phyloP scores from a whole-genome alignment of 768 basidiomycete species.

The Mycena olivaceomarginata region DNA sequence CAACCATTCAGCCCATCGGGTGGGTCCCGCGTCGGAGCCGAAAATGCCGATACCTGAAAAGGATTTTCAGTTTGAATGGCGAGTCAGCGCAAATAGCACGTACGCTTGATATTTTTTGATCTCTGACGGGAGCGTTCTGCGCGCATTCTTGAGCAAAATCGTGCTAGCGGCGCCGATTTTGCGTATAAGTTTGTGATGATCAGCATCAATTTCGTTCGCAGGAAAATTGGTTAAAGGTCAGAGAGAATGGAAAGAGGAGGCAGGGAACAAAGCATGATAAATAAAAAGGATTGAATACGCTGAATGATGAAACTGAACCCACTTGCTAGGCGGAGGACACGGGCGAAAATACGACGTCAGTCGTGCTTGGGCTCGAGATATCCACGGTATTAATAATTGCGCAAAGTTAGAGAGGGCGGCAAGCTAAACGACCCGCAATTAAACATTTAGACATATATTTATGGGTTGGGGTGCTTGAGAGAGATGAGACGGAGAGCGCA shows the following conservation, averaged over 20 bases:
- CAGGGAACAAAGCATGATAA: too few relatives aligned
- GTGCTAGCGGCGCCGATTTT: constrained; percentile 78
- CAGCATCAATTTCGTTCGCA: constrained; percentile 16
- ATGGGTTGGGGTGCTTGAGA: too few relatives aligned
- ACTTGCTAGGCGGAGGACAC: too few relatives aligned
- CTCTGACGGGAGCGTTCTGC: constrained; percentile 63
- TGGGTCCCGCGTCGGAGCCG: constrained; percentile 61
- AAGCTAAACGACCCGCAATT: too few relatives aligned
- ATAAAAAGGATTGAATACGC: too few relatives aligned
- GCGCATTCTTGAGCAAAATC: constrained; percentile 77
- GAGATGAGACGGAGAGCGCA: neutral
- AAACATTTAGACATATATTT: constrained; percentile 46
- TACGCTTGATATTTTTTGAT: constrained; percentile 60
- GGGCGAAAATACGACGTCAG: too few relatives aligned
- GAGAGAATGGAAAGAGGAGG: too few relatives aligned
- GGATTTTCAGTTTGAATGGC: neutral
- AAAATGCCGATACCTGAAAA: constrained; percentile 57
- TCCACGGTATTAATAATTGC: too few relatives aligned
- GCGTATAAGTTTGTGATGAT: constrained; percentile 68
- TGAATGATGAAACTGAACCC: too few relatives aligned
- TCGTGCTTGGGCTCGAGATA: too few relatives aligned
- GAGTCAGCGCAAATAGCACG: neutral
- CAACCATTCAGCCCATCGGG: constrained; percentile 56
- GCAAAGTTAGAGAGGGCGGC: too few relatives aligned
- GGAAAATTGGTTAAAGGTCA: too few relatives aligned